Base-by-base conservation (phyloP, 345 rosid species). In the Carallia brachiata region DNA sequence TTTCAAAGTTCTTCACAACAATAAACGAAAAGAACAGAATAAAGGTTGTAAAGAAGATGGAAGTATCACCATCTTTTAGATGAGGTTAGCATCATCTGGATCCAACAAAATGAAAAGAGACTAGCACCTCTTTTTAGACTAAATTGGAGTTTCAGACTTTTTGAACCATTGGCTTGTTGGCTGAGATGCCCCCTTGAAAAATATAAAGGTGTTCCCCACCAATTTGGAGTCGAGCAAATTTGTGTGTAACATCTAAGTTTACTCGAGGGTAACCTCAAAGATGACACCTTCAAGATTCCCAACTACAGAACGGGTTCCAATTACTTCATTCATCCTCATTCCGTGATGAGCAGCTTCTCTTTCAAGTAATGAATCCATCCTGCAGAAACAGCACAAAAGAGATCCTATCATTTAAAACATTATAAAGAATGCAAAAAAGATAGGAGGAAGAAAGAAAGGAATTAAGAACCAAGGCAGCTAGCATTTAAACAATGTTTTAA, bases 271-370 rank as follows among this genome's bases (percentile, higher is more conserved):
- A 36, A 89, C 82, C 82, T 94, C 97, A 65, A 68, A 89, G 65
- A 95, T 86, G 48, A 88, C 86, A 18, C 99, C 97, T 88, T 80
- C 80, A 55, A 75, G 89, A 81, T 90, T 89, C 54, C 86, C 89
- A 2, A 91, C 83, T 23, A 85, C 75, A 67, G 91, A 71, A 27
- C 85, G 83, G 12, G 96, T 89, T 68, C 87, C n/a, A n/a, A n/a
- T 47, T 63, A 90, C 87, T 84, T 95, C 96, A 52, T 73, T 79
- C 78, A 95, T 85, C 70, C 58, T 75, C 96, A 95, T 74, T 69
- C 88, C 84, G 74, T 83, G 95, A 71, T 32, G 54, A 31, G 69
- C 74, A 36, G 90, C 92, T 87, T 87, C 92, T 57, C 71, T 69
- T 36, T 86, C 23, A 8, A 95, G 83, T 65, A 89, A 72, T 0